Evolutionary conservation across 2,329 filamentous ascomycete species (phyloP), one percentile per base, ranked within the genome.

Genomic region (Penicillium sp.): DNA sequence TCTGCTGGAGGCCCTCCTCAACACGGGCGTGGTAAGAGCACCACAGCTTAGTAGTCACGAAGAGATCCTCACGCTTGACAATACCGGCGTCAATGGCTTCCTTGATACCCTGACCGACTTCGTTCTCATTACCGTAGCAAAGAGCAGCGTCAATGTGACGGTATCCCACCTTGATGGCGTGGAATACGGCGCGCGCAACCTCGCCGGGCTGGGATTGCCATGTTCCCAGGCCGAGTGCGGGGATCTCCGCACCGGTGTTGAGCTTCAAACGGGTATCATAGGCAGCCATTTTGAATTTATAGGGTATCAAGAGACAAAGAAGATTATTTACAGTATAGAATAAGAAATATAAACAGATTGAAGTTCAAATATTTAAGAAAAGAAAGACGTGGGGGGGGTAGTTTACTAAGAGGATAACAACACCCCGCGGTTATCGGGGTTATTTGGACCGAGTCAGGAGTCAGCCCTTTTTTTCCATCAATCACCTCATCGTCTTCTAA

Each of bases 31-130:
- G 87, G 78, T 89, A 93, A 50, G 89, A 91, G 69, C 86, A 88
- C 89, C 91, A 96, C 38, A 93, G 83, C 82, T 96, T 96, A 68
- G 87, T 91, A 54, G 90, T 89, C 58, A 96, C 85, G 77, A 94
- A 96, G 61, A 96, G 77, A 57, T 96, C 89, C 72, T 89, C 84
- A 60, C 91, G 84, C 82, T 88, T 89, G 67, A 89, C 79, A 60
- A 84, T 80, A 25, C 90, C 90, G 6, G 85, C 78, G 27, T 79
- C 81, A 68, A 93, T 86, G 31, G 89, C 90, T 55, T 89, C 86
- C 71, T 86, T 85, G 53, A 96, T 82, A 10, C 89, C 91, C 70
- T 87, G 79, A 62, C 91, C 91, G 17, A 96, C 91, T 74, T 93
- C 90, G 48, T 88, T 83, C 77, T 96, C 91, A 74, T 96, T 77